Base-by-base conservation (phyloP, 768 basidiomycete genomes). In the Calocybe gangraenosa region DNA sequence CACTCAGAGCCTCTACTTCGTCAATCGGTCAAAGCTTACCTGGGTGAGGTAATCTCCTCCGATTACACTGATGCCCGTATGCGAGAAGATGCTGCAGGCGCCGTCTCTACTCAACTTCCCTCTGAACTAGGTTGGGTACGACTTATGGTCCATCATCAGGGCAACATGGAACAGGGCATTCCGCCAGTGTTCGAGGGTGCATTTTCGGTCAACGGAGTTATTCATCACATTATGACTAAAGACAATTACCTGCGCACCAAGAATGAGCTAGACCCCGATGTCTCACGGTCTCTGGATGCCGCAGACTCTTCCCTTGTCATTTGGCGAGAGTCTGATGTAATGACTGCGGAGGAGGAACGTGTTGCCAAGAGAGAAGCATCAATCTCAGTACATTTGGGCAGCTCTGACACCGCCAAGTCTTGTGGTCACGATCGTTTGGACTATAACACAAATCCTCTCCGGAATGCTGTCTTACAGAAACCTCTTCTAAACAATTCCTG, bases 111-210 rank as follows among this genome's bases (percentile, higher is more conserved):
- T 41, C 58, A 73, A 37, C 71, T 71, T 47, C 62, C 71, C 8
- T 64, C 70, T 21, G 74, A 75, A 33, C 69, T 84, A 9, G 91
- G 91, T 19, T 87, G 84, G 79, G 89, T 87, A 14, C 80, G 85
- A 17, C 80, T 93, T 52, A 78, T 84, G 64, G 74, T 90, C 2
- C 79, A 87, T 59, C 64, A 81, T 54, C 75, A 83, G 53, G 76
- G 76, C 22, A 75, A 84, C 54, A 62, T 65, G 20, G 60, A 60
- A 20, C 54, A 57, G 19, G 75, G 72, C 22, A 57, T 70, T 34
- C 62, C 78, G 2, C 84, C 85, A 14, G 62, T 76, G 7, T 88
- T 82, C 54, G 87, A 89, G 58, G 89, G 90, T 50, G 80, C 82
- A 9, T 90, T 93, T 67, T 76, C 79, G 7, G 74, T 77, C 7